Conservation (phyloP, 1,284 basidiomycete genomes). For the Cutaneotrichosporon sp. region DNA sequence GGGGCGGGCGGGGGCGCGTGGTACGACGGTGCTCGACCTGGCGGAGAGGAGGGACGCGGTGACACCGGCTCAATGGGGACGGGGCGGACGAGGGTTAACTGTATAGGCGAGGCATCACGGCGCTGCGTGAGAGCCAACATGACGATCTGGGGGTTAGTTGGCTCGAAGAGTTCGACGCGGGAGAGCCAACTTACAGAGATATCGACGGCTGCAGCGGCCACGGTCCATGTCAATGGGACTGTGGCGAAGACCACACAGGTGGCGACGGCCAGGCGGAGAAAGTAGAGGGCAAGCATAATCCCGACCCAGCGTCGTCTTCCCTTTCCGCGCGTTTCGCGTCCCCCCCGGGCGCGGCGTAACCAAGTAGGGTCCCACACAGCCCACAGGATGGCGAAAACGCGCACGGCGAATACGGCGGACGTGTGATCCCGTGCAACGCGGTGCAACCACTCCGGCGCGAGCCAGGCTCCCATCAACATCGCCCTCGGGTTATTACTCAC, state of each 20-base stretch:
- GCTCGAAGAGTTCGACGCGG: not conserved
- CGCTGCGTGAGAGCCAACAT: constrained; percentile 5
- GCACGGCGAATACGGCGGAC: constrained; percentile 2
- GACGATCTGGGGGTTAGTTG: constrained; percentile 4
- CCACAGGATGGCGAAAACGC: constrained; percentile 31
- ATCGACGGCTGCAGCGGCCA: not conserved
- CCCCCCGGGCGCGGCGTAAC: constrained; percentile 17
- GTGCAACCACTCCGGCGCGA: not conserved
- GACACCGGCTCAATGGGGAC: not conserved
- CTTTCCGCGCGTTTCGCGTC: constrained; percentile 9
- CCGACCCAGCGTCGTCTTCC: constrained; percentile 36
- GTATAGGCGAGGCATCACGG: constrained; percentile 2
- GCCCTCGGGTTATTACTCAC: constrained; percentile 13
- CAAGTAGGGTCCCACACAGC: constrained; percentile 43
- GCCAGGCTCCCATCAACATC: constrained; percentile 1
- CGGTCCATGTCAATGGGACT: not conserved
- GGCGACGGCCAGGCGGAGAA: not conserved
- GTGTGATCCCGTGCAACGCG: not conserved
- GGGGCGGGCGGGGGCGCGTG: not conserved
- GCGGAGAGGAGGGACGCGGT: not conserved
- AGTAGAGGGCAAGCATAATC: constrained; percentile 10
- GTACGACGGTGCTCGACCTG: too few relatives aligned
- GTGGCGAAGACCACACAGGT: not conserved
- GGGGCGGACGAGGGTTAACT: constrained; percentile 6
- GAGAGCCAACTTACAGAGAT: constrained; percentile 1